Base-by-base conservation (phyloP, 768 basidiomycete species). In the Pholiota molesta region DNA sequence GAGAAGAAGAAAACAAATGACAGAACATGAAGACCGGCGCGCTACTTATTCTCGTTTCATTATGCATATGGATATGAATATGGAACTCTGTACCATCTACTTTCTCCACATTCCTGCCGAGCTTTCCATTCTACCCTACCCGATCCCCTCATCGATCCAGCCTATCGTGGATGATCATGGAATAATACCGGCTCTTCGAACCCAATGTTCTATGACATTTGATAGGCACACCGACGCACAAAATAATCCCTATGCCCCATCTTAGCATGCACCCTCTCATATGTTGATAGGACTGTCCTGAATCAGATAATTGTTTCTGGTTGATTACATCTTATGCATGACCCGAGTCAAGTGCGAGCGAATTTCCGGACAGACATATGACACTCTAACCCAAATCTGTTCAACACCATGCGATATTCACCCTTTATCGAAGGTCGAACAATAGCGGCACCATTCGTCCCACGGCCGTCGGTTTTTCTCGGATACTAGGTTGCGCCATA, bases 21-120 rank as follows among this genome's bases (percentile, higher is more conserved):
- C 44, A 49, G n/a, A 45, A 56, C 55, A 23, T 40, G 39, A 37
- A 28, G 33, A 21, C 35, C 53, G 16, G 33, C 53, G 1, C 53
- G 17, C 55, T 56, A 56, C 55, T 56, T 56, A 56, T 42, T 56
- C 53, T 39, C 16, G 39, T 56, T 40, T 56, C 55, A 42, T 56
- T 56, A 56, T 56, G 55, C 55, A 56, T 56, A 21, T 54, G 53
- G 23, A 35, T 54, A 39, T 37, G 55, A 23, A 56, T 56, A 56
- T 56, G 55, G 55, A 56, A 56, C n/a, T 23, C 42, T 56, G 55
- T 56, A 56, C 55, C 55, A 56, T 56, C 40, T 42, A 39, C 55
- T 44, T 40, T 23, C 53, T 55, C 53, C 21, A 19, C 53, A 44
- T 44, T 44, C 42, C 47, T 13, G 2, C 23, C 47, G 47, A 49